Conservation (phyloP, 192 early-diverging fungal species). For the Backusella macrospora region DNA sequence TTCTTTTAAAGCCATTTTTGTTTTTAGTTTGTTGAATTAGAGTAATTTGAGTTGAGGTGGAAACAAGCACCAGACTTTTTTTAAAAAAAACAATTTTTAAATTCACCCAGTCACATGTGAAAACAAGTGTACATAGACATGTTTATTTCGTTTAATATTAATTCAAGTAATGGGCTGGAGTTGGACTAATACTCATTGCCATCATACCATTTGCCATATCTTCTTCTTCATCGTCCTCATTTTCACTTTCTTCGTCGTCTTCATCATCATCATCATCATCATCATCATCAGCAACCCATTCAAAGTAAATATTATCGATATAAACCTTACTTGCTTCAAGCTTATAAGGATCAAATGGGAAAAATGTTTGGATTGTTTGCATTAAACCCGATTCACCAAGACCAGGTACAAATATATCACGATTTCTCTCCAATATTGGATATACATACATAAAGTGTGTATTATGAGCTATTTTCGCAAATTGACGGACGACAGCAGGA, state of each 20-base stretch:
- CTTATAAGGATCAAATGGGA: conserved; percentile 93
- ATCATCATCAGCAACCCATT: conserved; percentile 78
- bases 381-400: conserved; percentile 24
- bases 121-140: background rate
- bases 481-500: conserved; percentile 79
- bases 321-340: conserved; percentile 71
- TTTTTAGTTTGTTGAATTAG: no score
- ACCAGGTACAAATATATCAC: conserved; percentile 42
- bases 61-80: no score
- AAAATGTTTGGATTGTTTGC: conserved; percentile 67
- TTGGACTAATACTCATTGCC: conserved; percentile 62
- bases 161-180: conserved; percentile 41
- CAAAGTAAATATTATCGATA: conserved; percentile 74
- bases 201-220: conserved; percentile 49
- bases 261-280: conserved; percentile 50
- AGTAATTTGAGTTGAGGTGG: no score
- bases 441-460: conserved; percentile 89
- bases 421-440: conserved; percentile 71
- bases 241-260: conserved; percentile 40
- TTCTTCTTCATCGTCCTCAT: conserved; percentile 41
- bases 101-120: no score
- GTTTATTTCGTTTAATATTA: background rate
- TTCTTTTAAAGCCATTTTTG: no score
- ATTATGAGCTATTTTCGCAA: conserved; percentile 77
- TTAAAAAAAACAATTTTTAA: no score